Conservation (phyloP, 2,329 filamentous ascomycete species). For the Diaporthe vaccinii region DNA sequence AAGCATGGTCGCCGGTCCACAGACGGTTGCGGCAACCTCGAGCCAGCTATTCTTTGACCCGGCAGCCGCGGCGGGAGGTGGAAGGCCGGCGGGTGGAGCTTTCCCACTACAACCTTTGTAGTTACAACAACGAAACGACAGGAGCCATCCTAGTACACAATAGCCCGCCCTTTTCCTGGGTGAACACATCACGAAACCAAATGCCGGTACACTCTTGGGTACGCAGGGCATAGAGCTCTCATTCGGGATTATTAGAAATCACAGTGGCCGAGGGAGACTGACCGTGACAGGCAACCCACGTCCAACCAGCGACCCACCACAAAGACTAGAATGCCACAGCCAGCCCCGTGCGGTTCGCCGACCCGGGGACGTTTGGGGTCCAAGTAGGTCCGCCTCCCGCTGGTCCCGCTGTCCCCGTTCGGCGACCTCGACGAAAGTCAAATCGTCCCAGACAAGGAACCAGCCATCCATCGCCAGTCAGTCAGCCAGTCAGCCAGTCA, state of each 20-base stretch:
- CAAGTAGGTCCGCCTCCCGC: not conserved
- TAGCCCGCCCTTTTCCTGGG: not conserved
- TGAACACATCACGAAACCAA: not conserved
- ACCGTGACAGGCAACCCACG: constrained; percentile 1
- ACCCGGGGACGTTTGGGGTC: not conserved
- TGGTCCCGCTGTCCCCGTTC: constrained; percentile 14
- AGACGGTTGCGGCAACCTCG: constrained; percentile 4
- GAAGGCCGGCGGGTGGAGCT: not conserved
- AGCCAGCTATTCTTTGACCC: not conserved
- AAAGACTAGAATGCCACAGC: not conserved
- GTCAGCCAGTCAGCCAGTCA: not conserved
- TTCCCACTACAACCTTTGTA: constrained; percentile 1
- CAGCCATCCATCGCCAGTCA: not conserved
- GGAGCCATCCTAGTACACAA: not conserved
- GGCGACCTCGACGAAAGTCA: constrained; percentile 24
- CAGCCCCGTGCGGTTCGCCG: constrained; percentile 8
- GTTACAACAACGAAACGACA: not conserved
- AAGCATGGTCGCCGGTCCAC: constrained; percentile 5
- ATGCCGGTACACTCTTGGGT: not conserved
- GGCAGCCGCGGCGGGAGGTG: not conserved
- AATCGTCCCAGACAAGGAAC: not conserved
- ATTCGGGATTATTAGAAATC: not conserved
- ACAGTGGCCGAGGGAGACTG: not conserved
- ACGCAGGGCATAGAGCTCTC: not conserved
- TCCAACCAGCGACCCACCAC: constrained; percentile 7